These are phyloP conservation scores for Pythium vanterpoolii DNA, from an alignment of 352 stramenopile genomes.

Conservation along the genomic window DNA sequence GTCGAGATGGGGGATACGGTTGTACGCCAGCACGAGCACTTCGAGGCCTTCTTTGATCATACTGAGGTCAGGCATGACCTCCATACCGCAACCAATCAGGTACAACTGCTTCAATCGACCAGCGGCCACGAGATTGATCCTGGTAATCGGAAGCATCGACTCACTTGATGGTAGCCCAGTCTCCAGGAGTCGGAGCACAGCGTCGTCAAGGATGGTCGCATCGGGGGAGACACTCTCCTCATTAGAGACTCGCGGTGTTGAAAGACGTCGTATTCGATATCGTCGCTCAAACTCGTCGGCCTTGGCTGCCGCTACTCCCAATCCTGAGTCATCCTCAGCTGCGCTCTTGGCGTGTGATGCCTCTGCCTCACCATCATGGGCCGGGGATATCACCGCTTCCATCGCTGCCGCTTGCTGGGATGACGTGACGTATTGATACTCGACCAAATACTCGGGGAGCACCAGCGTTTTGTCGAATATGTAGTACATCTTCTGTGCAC, in stretches of 20 bases:
- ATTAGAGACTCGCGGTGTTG: conserved; percentile 26
- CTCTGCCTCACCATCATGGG: neutral
- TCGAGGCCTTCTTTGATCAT: conserved; percentile 42
- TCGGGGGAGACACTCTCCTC: neutral
- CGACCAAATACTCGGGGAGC: conserved; percentile 84
- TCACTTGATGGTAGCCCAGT: conserved; percentile 12
- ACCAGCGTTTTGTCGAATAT: conserved; percentile 77
- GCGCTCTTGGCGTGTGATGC: neutral
- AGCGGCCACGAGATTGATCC: conserved; percentile 15
- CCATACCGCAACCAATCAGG: conserved; percentile 50
- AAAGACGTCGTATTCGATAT: conserved; percentile 44
- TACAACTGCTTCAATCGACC: conserved; percentile 41
- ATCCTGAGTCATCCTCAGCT: conserved; percentile 27
- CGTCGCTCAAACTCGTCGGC: conserved; percentile 58
- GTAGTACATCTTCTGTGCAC: conserved; percentile 74
- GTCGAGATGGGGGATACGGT: conserved; percentile 48
- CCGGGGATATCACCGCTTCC: neutral
- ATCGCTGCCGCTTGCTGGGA: neutral
- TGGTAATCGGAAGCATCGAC: conserved; percentile 24
- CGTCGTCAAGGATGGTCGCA: conserved; percentile 1
- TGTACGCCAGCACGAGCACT: conserved; percentile 68
- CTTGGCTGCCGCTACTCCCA: conserved; percentile 30
- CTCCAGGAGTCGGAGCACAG: conserved; percentile 6
- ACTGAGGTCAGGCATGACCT: conserved; percentile 43
- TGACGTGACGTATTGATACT: conserved; percentile 58